Base-by-base conservation (phyloP, 768 basidiomycete genomes). In the Boletales sp. region DNA sequence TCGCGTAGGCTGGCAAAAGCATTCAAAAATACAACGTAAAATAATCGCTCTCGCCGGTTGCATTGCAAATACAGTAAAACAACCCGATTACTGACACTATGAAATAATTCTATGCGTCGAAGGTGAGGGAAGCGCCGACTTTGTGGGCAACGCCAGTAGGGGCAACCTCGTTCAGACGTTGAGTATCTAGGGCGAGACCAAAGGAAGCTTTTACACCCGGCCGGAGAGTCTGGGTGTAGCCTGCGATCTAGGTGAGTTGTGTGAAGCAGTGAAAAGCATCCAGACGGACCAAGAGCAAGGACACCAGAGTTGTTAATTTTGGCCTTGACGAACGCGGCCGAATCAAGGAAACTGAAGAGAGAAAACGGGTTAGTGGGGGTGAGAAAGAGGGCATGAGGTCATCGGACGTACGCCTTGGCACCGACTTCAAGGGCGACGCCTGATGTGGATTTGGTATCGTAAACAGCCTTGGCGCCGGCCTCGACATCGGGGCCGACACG, bases 291-390 rank as follows among this genome's bases (percentile, higher is more conserved):
- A 58, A 95, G 84, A 62, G 82, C 87, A 58, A 97, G 80, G 66
- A 94, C 80, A 78, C 94, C 94, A 51, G 83, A 69, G 75, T 94
- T 95, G 84, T 97, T 97, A 77, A 98, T 94, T 81, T 97, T 97
- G 59, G 94, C 90, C 81, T 99, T 98, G 74, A 97, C 80, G 66
- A 90, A 97, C 9, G 94, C 87, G 57, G 92, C 84, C 29, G 79
- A 71, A 74, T 97, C 94, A 55, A 94, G 84, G 75, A 84, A 85
- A 42, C 84, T 89, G 48, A 40, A 39, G 32, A 45, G 30, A 34
- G 13, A 29, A 48, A 48, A 8, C 0, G 11, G 43, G 17, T 55
- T 17, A 24, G 18, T 8, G 24, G 6, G 14, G 18, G 40, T 13
- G 21, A 47, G n/a, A 15, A 1, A 13, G 24, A 3, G 7, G 24